Base-by-base conservation (phyloP, 2,329 filamentous ascomycete species). In the Chaetomium olivaceum region DNA sequence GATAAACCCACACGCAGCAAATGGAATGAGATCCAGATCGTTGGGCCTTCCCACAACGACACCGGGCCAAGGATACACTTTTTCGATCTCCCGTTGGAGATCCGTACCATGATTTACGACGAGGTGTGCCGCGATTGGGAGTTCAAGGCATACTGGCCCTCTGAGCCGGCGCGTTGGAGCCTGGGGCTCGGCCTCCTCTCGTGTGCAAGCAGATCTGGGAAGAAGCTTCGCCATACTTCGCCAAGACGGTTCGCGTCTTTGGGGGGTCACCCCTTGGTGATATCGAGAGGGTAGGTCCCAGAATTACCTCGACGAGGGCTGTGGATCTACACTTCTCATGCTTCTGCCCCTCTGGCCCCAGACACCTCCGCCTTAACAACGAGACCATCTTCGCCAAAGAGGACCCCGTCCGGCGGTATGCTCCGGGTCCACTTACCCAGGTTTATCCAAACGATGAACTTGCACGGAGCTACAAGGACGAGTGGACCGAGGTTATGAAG, bases 261-360 rank as follows among this genome's bases (percentile, higher is more conserved):
- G 58, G 58, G 2, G 58, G 43, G 36, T 14, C 21, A 7, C 39
- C 39, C 2, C 23, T 29, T 14, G 7, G 14, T 11, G 36, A 14
- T 4, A 21, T 58, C 7, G 25, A 29, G 36, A 16, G 23, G 39
- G 23, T 58, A 1, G 56, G 39, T 6, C n/a, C 14, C 23, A 27
- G 29, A 16, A 39, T 58, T 6, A 2, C 5, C 21, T 14, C 29
- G 19, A 25, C 46, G 6, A 39, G 23, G 8, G 9, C 6, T 4
- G 16, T 58, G 12, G 39, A 58, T 2, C 29, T 58, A 16, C 6
- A 29, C n/a, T 58, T 58, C 56, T 58, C 56, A 16, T 58, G 56
- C 39, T 58, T 29, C 36, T 58, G 56, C 36, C 56, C 56, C 4
- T 29, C 11, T 23, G 56, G 39, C n/a, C n/a, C 16, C 23, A 8